phyloP scores from a whole-genome alignment of 192 early-diverging fungal species.

The Entomortierella beljakovae region DNA sequence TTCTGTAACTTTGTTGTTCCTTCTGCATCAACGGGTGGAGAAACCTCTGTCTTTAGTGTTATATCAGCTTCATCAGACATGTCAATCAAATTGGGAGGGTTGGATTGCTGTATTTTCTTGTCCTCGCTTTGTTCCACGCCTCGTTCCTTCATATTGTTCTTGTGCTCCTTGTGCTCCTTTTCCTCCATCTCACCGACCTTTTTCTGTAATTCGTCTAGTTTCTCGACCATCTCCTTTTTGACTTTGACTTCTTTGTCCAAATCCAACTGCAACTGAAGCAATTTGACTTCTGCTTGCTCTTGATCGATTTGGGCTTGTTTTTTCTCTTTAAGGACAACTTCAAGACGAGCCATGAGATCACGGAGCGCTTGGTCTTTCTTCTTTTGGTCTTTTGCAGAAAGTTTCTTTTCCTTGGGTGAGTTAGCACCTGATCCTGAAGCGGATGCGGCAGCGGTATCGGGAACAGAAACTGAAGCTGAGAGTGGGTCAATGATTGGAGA shows the following conservation, averaged over 20 bases:
- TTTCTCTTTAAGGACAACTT: slow-evolving; percentile 48
- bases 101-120: background rate
- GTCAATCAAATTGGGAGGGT: background rate
- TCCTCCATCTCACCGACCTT: slow-evolving; percentile 48
- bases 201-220: slow-evolving; percentile 44
- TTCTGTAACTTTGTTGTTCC: background rate
- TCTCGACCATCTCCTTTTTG: slow-evolving; percentile 54
- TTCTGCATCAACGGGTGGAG: background rate
- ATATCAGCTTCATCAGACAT: background rate
- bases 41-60: background rate
- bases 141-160: background rate
- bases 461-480: slow-evolving; percentile 30
- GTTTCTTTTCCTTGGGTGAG: slow-evolving; percentile 52
- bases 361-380: slow-evolving; percentile 47
- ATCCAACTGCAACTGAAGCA: slow-evolving; percentile 41
- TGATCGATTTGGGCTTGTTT: slow-evolving; percentile 49
- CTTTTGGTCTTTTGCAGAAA: slow-evolving; percentile 39
- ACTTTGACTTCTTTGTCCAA: slow-evolving; percentile 49
- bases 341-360: slow-evolving; percentile 46
- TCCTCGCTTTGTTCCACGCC: background rate
- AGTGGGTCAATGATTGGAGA: slow-evolving; percentile 26
- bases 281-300: slow-evolving; percentile 45
- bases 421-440: slow-evolving; percentile 19
- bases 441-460: slow-evolving; percentile 20
- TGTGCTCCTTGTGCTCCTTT: slow-evolving; percentile 22